A percentile compares a stretch with the other conserved stretches of the same genome.
Evolutionary conservation across 2,329 filamentous ascomycete genomes (phyloP).

Genomic region (Beauveria scarabaeidicola): DNA sequence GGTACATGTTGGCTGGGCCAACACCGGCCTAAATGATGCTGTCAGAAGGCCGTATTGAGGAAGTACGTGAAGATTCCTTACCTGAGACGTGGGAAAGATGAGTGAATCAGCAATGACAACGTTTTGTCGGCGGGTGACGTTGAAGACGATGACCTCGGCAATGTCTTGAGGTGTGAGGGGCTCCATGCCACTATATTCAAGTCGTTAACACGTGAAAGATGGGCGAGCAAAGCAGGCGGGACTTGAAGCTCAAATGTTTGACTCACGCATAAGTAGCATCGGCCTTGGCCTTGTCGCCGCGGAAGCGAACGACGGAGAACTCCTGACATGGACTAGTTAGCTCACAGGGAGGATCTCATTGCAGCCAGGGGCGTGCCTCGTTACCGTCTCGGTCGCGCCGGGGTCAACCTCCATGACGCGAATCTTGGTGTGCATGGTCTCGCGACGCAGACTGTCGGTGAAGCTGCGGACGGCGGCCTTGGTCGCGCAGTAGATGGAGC

Average conservation of each 20-base stretch:
- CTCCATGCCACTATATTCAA: slow-evolving; percentile 53
- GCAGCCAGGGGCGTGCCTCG: no score
- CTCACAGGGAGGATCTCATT: no score
- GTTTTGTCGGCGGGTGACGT: slow-evolving; percentile 76
- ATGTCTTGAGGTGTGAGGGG: slow-evolving; percentile 86
- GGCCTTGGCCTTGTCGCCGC: slow-evolving; percentile 81
- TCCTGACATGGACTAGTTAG: slow-evolving; percentile 43
- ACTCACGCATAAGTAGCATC: slow-evolving; percentile 79
- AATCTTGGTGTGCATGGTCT: slow-evolving; percentile 72
- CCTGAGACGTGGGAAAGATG: slow-evolving; percentile 85
- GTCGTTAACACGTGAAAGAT: not conserved
- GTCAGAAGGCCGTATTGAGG: not conserved
- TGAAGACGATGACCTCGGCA: slow-evolving; percentile 82
- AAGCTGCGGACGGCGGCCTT: slow-evolving; percentile 84
- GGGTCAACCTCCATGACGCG: slow-evolving; percentile 84
- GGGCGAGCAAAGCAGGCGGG: not conserved
- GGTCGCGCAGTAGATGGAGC: slow-evolving; percentile 86
- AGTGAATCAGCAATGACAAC: slow-evolving; percentile 84
- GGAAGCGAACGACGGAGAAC: slow-evolving; percentile 81
- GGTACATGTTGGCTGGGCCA: slow-evolving; percentile 3
- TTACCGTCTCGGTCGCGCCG: slow-evolving; percentile 80
- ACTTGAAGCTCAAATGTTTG: slow-evolving; percentile 8
- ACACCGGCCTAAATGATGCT: not conserved
- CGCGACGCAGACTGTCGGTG: slow-evolving; percentile 72
- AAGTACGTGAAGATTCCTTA: slow-evolving; percentile 23